Base-by-base conservation (phyloP, 768 basidiomycete species). In the Rhizopogon vinicolor region DNA sequence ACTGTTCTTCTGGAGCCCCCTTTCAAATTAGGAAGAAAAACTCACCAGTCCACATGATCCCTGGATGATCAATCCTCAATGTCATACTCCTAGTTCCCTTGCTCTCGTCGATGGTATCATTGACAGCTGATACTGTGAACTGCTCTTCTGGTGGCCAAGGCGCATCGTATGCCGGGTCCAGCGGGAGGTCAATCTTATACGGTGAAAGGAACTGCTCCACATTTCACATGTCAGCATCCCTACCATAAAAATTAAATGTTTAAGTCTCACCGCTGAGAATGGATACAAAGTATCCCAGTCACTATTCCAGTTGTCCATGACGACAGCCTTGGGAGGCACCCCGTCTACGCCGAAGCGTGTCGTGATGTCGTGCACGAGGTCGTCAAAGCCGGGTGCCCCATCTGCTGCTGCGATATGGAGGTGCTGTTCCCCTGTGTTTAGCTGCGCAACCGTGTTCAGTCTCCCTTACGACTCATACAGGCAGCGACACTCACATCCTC, bases 271-370 rank as follows among this genome's bases (percentile, higher is more conserved):
- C 42, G 84, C 74, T 3, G 87, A 88, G 69, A 91, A 90, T 13
- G 90, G 90, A 67, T 88, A 92, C 40, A 95, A 64, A 1, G 84
- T 74, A 68, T 96, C 92, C 93, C 94, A 98, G 62, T 97, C 92
- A 14, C 82, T 72, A 60, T 93, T 94, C 64, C 85, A 78, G 55
- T 90, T 85, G 57, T 89, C 78, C 80, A 93, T 86, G 3, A 75
- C 65, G 7, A 87, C 77, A 0, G 77, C 72, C 2, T 68, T 66
- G 0, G 83, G 74, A 25, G 66, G 66, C 16, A 64, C 60, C 12
- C 71, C 76, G 7, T 70, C 64, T 2, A 64, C 68, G n/a, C 83
- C 83, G 63, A 94, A 90, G 51, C 78, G 68, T 18, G 68, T 60
- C 1, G 85, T 83, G 5, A 96, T 82, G 14, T 79, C 77, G 3